Evolutionary conservation across 176 grass and related monocot genomes (phyloP), one percentile per base, ranked within the genome.

Genomic region (Carex cristatella): DNA sequence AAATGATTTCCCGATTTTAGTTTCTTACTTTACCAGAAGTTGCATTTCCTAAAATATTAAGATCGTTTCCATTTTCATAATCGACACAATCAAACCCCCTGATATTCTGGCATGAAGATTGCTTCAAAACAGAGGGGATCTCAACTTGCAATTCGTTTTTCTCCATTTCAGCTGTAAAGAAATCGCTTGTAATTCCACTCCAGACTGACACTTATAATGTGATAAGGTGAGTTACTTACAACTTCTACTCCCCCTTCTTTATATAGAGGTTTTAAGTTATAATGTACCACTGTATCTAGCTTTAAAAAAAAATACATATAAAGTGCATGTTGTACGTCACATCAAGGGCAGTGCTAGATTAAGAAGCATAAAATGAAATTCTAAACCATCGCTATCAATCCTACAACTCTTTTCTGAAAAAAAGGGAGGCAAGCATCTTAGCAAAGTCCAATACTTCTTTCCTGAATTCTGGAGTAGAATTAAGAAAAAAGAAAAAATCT

Each of bases 71-170:
- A 1, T 58, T 73, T 35, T 16, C 44, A 60, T 54, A 75, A 85
- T 77, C 69, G 9, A 51, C 15, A 8, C 83, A 85, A 85, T 78
- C 69, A 63, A 79, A 85, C 11, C 70, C 84, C 40, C 48, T 51
- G 40, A 85, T 65, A 14, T 23, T 79, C 37, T 78, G 28, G 19
- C 18, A 78, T 48, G 74, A 78, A 57, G 27, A 8, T 57, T 57
- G 49, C 53, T 32, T 78, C 27, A 78, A 78, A 78, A 78, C 74
- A 31, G 27, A 78, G 13, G 74, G 74, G 74, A 5, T 78, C 51
- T 78, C 74, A 57, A 16, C 28, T 56, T 35, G 49, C 74, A 54
- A 51, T 9, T 77, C 49, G 5, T 27, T 32, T 32, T 13, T 56
- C 73, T 77, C 73, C 73, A 77, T 74, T 28, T 49, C n/a, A 19